A percentile compares a stretch with the other conserved stretches of the same genome.
Evolutionary conservation across 2,329 filamentous ascomycete species (phyloP).

Genomic region (Colletotrichum eleusines): DNA sequence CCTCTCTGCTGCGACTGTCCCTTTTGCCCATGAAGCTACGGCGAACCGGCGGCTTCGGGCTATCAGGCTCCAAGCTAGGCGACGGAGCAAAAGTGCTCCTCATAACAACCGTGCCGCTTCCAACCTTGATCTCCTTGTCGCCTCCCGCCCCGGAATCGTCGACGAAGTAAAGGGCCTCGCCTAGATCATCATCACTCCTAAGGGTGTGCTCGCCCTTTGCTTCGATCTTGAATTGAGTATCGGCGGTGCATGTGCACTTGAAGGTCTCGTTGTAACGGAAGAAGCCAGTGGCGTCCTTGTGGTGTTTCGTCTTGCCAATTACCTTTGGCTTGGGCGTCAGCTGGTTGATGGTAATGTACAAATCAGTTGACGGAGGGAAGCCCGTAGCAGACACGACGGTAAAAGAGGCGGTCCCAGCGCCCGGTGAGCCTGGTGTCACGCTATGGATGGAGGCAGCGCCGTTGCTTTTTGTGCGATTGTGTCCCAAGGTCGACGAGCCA

Average conservation of each 20-base stretch:
- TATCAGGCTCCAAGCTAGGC: conserved; percentile 57
- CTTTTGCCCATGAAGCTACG: conserved; percentile 69
- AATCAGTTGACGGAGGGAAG: conserved; percentile 80
- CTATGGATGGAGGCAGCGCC: conserved; percentile 77
- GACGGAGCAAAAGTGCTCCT: conserved; percentile 76
- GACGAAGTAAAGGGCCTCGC: conserved; percentile 91
- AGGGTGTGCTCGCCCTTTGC: conserved; percentile 90
- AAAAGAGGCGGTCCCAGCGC: conserved; percentile 82
- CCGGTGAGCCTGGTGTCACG: conserved; percentile 68
- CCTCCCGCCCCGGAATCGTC: conserved; percentile 77
- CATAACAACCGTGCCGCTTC: conserved; percentile 77
- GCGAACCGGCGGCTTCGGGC: conserved; percentile 61
- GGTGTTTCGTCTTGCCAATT: conserved; percentile 91
- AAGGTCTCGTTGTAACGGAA: conserved; percentile 84
- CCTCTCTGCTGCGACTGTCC: conserved; percentile 62
- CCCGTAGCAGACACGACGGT: conserved; percentile 82
- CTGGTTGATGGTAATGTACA: conserved; percentile 82
- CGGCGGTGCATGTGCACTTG: conserved; percentile 81
- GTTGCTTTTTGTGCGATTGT: conserved; percentile 68
- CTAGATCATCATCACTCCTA: conserved; percentile 84
- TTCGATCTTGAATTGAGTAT: conserved; percentile 86
- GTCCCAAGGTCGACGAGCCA: conserved; percentile 48
- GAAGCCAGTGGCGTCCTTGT: conserved; percentile 76
- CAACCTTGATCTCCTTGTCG: conserved; percentile 81
- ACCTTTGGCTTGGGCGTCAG: conserved; percentile 78